Evolutionary conservation across 2,329 filamentous ascomycete species (phyloP), one percentile per base, ranked within the genome.

Genomic region (Claviceps africana): DNA sequence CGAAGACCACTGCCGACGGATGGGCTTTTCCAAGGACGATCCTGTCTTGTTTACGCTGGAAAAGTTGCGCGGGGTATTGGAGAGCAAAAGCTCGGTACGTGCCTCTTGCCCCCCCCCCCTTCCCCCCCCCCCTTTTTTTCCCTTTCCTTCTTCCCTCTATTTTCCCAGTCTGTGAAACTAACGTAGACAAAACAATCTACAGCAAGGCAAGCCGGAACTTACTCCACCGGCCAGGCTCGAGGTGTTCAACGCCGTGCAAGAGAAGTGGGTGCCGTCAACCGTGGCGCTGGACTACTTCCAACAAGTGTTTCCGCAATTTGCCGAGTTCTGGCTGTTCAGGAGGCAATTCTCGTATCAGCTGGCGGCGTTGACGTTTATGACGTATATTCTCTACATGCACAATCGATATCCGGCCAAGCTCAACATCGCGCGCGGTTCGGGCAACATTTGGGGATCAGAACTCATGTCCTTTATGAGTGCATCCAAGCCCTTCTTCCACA

Each of bases 321-420:
- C 86, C 46, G 90, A 96, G 62, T 96, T 97, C 75, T 98, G 91
- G 89, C 79, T 98, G 53, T 99, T 99, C 87, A 86, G 93, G 54
- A 84, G 90, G 54, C 90, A 95, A 58, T 95, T 98, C 71, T 86
- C 88, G 22, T 96, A 97, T 73, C 93, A 98, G 70, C 83, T 95
- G 56, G 91, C 93, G 21, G 82, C 90, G 1, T 78, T 97, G 57
- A 95, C 93, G 1, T 98, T 98, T 72, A 95, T 98, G 86, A 97
- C 93, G 4, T 98, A 97, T 65, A 85, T 96, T 54, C 85, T 99
- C 72, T 91, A 91, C 71, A 97, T 98, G 82, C 88, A 91, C 65
- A 88, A 88, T 66, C 86, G 93, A 31, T 95, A 93, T 67, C 94
- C 93, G 6, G 88, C 90, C 68, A 98, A 98, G 76, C 85, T 97